Evolutionary conservation across 176 grass and related monocot genomes (phyloP).

Genomic region (Otatea glauca): DNA sequence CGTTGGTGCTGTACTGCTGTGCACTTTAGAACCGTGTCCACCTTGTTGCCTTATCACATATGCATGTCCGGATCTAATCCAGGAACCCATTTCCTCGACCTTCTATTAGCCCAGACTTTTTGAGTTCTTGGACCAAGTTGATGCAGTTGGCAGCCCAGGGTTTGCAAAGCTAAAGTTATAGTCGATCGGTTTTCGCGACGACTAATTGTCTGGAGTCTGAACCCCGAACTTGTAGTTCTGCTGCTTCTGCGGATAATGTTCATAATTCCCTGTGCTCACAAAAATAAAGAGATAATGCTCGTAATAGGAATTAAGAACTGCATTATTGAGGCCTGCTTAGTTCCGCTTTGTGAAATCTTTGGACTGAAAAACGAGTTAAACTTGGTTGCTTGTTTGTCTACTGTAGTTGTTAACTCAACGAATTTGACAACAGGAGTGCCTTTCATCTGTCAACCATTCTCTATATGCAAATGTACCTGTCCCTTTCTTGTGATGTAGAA

Average conservation of each 20-base stretch:
- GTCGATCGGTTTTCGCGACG: not conserved
- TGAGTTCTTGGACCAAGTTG: conserved; percentile 32
- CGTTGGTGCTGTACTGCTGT: conserved; percentile 10
- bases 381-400: not conserved
- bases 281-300: not conserved
- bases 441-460: not conserved
- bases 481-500: not conserved
- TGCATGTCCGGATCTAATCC: conserved; percentile 7
- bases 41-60: conserved; percentile 19
- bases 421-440: not conserved
- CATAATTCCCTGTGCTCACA: not conserved
- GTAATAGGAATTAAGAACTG: not conserved
- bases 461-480: conserved; percentile 3
- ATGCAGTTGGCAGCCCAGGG: not conserved
- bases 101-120: not conserved
- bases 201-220: not conserved
- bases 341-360: conserved; percentile 14
- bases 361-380: not conserved
- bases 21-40: conserved; percentile 45
- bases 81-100: not conserved
- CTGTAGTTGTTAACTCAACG: not conserved
- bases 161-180: not conserved
- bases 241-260: not conserved
- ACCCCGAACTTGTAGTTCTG: not conserved
- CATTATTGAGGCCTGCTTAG: conserved; percentile 22